Evolutionary conservation across 805 yeast genomes (phyloP).

Genomic region (Cyberlindnera maclurae): DNA sequence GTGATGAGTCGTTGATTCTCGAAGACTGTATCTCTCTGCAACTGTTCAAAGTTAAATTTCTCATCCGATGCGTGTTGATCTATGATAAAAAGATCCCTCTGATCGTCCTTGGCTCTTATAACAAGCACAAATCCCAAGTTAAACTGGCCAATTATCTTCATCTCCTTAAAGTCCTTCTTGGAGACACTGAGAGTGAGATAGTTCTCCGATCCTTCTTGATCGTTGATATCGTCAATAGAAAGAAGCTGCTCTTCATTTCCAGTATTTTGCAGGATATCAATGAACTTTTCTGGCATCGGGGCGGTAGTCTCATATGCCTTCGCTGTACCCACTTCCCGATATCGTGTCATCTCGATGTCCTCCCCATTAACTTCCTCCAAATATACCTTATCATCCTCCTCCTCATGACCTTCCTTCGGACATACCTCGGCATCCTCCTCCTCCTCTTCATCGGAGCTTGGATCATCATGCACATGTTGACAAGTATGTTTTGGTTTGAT

Average conservation of each 20-base stretch:
- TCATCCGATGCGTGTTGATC: slow-evolving; percentile 99
- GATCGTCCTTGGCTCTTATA: slow-evolving; percentile 40
- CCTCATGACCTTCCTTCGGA: background rate
- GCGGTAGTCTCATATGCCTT: slow-evolving; percentile 8
- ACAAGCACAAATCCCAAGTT: slow-evolving; percentile 92
- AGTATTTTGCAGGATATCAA: slow-evolving; percentile 1
- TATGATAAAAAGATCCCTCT: slow-evolving; percentile 68
- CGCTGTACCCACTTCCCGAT: slow-evolving; percentile 9
- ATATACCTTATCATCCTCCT: slow-evolving; percentile 2
- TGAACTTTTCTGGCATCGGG: slow-evolving; percentile 3
- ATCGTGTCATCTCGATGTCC: slow-evolving; percentile 10
- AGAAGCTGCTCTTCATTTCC: slow-evolving; percentile 3
- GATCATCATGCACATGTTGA: slow-evolving; percentile 5
- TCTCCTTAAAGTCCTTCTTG: slow-evolving; percentile 64
- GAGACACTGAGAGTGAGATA: slow-evolving; percentile 52
- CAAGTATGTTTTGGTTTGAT: slow-evolving; percentile 14
- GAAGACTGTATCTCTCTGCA: slow-evolving; percentile 49
- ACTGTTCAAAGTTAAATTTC: slow-evolving; percentile 77
- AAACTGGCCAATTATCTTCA: slow-evolving; percentile 89
- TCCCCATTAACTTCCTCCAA: background rate
- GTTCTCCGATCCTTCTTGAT: slow-evolving; percentile 47
- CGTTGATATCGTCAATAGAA: slow-evolving; percentile 34
- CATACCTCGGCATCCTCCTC: background rate
- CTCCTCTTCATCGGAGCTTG: background rate
- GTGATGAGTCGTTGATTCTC: slow-evolving; percentile 64